Evolutionary conservation across 2,329 filamentous ascomycete species (phyloP).

Genomic region (Alternaria dauci): DNA sequence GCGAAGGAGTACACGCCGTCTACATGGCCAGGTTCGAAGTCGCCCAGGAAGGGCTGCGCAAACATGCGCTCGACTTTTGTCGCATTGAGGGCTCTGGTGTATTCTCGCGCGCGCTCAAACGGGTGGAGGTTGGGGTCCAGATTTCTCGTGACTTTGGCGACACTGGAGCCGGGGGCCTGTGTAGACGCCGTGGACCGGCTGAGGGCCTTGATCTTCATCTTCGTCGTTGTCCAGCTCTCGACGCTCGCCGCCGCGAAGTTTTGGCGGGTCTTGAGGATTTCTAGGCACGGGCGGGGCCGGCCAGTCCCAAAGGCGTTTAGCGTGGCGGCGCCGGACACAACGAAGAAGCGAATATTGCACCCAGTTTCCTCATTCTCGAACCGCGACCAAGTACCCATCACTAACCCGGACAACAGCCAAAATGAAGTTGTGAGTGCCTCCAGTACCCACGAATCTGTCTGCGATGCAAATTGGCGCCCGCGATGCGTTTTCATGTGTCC

Average conservation of each 20-base stretch:
- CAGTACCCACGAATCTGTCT: constrained; percentile 16
- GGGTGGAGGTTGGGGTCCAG: constrained; percentile 86
- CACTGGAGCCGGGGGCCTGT: constrained; percentile 72
- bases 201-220: constrained; percentile 64
- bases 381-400: constrained; percentile 42
- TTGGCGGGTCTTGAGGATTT: constrained; percentile 27
- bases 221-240: constrained; percentile 11
- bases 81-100: constrained; percentile 79
- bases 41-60: constrained; percentile 80
- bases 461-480: constrained; percentile 21
- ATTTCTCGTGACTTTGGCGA: constrained; percentile 72
- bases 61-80: constrained; percentile 96
- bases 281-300: constrained; percentile 21
- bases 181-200: constrained; percentile 70
- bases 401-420: constrained; percentile 58
- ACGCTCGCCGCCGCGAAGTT: constrained; percentile 27
- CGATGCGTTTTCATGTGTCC: constrained; percentile 10
- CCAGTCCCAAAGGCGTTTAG: constrained; percentile 23
- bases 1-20: constrained; percentile 72
- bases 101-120: constrained; percentile 89
- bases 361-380: constrained; percentile 34
- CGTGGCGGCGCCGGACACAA: constrained; percentile 26
- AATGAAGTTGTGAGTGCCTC: constrained; percentile 63
- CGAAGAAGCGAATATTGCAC: constrained; percentile 1
- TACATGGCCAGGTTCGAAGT: constrained; percentile 89